Base-by-base conservation (phyloP, 139 green algal species). In the Chlamydomonas asymmetrica region DNA sequence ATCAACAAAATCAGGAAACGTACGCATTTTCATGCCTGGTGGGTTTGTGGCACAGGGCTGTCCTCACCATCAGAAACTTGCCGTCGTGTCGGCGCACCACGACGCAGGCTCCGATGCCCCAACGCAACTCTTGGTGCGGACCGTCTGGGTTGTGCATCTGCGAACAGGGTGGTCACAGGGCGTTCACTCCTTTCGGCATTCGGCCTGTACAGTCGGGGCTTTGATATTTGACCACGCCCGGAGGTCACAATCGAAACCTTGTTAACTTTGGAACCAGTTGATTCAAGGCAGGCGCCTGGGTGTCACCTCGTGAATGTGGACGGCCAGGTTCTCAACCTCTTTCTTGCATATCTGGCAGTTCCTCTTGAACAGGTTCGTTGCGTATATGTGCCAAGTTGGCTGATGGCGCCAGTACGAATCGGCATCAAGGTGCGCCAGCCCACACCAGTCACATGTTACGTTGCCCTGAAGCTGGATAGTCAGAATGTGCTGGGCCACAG, bases 311-410 rank as follows among this genome's bases (percentile, higher is more conserved):
- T 68, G 62, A 6, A 68, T 38, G 38, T 68, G 62, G 7, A 68
- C 62, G 6, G 62, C 62, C 62, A 68, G 41, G 40, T 71, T 71
- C 25, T 13, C 23, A 13, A 59, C 16, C 3, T 39, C 40, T 31
- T 63, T 13, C 4, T 10, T 22, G 45, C 66, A 73, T 2, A 62
- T 23, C 27, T 31, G 66, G 66, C 66, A 73, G 43, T 7, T 62
- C 16, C 35, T 7, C 2, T 5, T 29, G 16, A 32, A 20, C 31
- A 37, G 45, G 6, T 38, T 68, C 3, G 62, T n/a, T 32, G 43
- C n/a, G 10, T 73, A 73, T 25, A 73, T 73, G 45, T 73, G 66
- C 45, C 63, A 63, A n/a, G 63, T 45, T 18, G 66, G 66, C 45
- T 73, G 66, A 38, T 73, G 66, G 5, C 20, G 13, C 66, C 66